A percentile compares a stretch with the other conserved stretches of the same genome.
These are phyloP conservation scores for Rhododendron griersonianum DNA, from an alignment of 148 eudicot genomes.

Conservation along the genomic window DNA sequence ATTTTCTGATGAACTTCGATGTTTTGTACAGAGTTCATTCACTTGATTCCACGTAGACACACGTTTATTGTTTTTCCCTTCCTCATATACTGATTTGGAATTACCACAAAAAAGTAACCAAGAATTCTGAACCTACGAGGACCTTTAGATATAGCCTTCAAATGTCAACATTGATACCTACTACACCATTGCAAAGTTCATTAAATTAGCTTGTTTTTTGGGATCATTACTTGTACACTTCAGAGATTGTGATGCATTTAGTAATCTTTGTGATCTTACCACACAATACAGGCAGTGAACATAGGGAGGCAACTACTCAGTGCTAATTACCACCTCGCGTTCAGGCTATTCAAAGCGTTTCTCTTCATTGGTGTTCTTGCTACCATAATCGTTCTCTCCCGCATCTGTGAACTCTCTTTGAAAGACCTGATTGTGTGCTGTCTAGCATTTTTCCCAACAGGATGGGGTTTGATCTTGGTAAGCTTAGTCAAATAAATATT, in stretches of 20 bases:
- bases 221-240: not conserved
- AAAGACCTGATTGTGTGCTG: slow-evolving; percentile 81
- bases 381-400: slow-evolving; percentile 56
- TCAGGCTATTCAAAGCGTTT: slow-evolving; percentile 75
- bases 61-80: not conserved
- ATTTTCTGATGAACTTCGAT: not conserved
- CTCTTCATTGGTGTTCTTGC: slow-evolving; percentile 68
- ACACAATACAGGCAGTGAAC: slow-evolving; percentile 50
- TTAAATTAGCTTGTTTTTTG: not conserved
- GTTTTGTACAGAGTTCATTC: not conserved
- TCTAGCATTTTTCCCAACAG: slow-evolving; percentile 86
- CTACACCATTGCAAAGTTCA: not conserved
- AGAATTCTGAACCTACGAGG: not conserved
- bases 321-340: slow-evolving; percentile 67
- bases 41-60: not conserved
- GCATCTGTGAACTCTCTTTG: slow-evolving; percentile 57
- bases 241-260: not conserved
- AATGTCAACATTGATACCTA: not conserved
- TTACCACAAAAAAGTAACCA: not conserved
- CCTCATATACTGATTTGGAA: not conserved
- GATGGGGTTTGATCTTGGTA: slow-evolving; percentile 94
- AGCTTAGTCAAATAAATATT: slow-evolving; percentile 4
- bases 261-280: slow-evolving; percentile 5
- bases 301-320: slow-evolving; percentile 61
- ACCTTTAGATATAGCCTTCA: not conserved